These are phyloP conservation scores for Ambrosia hybrid DNA, from an alignment of 140 eudicot species.

Conservation along the genomic window DNA sequence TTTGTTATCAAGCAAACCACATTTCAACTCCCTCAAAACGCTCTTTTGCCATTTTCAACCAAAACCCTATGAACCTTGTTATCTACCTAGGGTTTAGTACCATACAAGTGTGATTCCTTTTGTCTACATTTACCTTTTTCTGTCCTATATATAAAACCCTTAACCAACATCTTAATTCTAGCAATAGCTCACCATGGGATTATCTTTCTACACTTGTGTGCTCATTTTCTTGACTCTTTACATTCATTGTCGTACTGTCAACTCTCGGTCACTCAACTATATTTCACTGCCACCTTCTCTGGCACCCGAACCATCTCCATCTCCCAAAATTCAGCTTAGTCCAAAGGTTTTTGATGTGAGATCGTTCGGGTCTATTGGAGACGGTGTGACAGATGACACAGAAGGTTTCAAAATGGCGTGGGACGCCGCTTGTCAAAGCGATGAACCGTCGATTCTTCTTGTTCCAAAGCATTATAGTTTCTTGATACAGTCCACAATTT, in stretches of 20 bases:
- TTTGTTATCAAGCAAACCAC: constrained; percentile 26
- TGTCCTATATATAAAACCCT: constrained; percentile 37
- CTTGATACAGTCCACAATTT: constrained; percentile 79
- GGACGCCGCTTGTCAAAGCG: constrained; percentile 72
- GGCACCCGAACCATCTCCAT: constrained; percentile 42
- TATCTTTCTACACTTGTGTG: constrained; percentile 28
- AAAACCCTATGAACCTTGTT: constrained; percentile 28
- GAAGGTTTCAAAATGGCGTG: constrained; percentile 78
- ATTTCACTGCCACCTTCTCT: constrained; percentile 58
- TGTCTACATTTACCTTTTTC: constrained; percentile 31
- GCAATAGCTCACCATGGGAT: constrained; percentile 43
- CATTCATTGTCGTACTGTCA: constrained; percentile 27
- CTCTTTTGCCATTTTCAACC: constrained; percentile 10
- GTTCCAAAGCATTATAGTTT: constrained; percentile 65
- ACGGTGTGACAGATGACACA: constrained; percentile 82
- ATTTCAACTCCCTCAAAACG: constrained; percentile 49
- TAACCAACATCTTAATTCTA: constrained; percentile 20
- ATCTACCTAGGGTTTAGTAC: constrained; percentile 21
- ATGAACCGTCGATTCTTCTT: constrained; percentile 41
- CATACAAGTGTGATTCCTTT: constrained; percentile 31
- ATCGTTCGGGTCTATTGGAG: constrained; percentile 76
- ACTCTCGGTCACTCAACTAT: constrained; percentile 34
- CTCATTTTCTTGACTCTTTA: constrained; percentile 31
- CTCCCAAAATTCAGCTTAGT: constrained; percentile 6
- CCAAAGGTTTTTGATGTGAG: constrained; percentile 41